Evolutionary conservation across 129 eudicot genomes (phyloP).

Genomic region (Scalesia atractyloides): DNA sequence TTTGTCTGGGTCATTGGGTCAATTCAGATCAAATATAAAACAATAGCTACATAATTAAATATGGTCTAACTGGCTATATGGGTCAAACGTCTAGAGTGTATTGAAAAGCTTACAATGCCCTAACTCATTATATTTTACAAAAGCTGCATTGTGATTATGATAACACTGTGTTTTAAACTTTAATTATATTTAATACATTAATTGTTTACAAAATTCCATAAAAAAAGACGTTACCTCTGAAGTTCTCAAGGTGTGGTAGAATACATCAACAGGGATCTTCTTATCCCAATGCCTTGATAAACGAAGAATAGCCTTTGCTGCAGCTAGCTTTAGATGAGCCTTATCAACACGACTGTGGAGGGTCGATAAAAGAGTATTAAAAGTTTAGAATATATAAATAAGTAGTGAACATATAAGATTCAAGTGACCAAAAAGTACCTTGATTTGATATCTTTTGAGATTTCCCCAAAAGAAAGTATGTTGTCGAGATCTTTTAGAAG

Average conservation of each 20-base stretch:
- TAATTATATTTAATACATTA: background rate
- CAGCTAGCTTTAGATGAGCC: slow-evolving; percentile 86
- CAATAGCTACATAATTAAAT: background rate
- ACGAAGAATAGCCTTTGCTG: slow-evolving; percentile 95
- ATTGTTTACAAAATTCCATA: background rate
- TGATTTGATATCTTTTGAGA: slow-evolving; percentile 68
- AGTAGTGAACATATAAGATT: background rate
- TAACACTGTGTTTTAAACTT: background rate
- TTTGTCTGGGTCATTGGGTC: background rate
- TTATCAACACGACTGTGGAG: slow-evolving; percentile 68
- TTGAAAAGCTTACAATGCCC: background rate
- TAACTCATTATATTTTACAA: background rate
- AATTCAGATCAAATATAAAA: background rate
- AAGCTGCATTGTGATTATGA: background rate
- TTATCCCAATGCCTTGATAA: slow-evolving; percentile 92
- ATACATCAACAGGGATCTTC: slow-evolving; percentile 65
- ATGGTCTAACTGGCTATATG: background rate
- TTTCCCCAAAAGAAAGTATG: slow-evolving; percentile 75
- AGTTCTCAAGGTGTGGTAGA: slow-evolving; percentile 72
- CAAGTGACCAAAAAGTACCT: slow-evolving; percentile 47
- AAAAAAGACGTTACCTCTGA: slow-evolving; percentile 60
- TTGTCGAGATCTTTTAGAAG: slow-evolving; percentile 60
- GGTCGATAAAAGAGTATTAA: slow-evolving; percentile 6
- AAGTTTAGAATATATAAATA: slow-evolving; percentile 14
- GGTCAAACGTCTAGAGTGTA: background rate